Percentiles rank a stretch among this genome's conserved stretches.
These are phyloP conservation scores for Fusarium verrucosum DNA, from an alignment of 2,329 filamentous ascomycete genomes.

Conservation along the genomic window DNA sequence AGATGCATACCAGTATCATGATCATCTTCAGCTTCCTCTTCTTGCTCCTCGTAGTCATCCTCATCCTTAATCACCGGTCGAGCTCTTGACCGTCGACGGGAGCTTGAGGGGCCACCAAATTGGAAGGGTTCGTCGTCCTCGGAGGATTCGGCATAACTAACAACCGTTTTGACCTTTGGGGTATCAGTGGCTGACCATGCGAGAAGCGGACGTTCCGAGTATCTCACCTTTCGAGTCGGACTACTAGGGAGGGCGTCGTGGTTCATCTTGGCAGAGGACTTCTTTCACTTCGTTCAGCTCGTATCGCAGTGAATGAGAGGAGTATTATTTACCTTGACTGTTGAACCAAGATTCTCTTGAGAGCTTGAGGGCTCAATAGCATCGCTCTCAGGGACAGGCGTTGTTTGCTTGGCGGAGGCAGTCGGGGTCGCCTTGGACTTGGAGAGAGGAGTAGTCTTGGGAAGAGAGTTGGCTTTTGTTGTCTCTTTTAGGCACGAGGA, in stretches of 20 bases:
- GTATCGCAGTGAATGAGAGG: slow-evolving; percentile 7
- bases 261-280: slow-evolving; percentile 49
- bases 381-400: slow-evolving; percentile 85
- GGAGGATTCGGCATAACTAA: slow-evolving; percentile 88
- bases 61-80: slow-evolving; percentile 73
- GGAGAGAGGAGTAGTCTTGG: slow-evolving; percentile 56
- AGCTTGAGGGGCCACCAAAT: slow-evolving; percentile 52
- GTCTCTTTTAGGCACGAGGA: slow-evolving; percentile 54
- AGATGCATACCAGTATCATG: slow-evolving; percentile 65
- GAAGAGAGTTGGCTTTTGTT: slow-evolving; percentile 53
- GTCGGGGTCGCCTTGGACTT: slow-evolving; percentile 46
- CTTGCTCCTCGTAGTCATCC: slow-evolving; percentile 78
- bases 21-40: slow-evolving; percentile 68
- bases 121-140: slow-evolving; percentile 79
- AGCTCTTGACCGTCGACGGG: slow-evolving; percentile 53
- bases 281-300: slow-evolving; percentile 52
- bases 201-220: no score
- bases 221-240: slow-evolving; percentile 78
- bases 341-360: slow-evolving; percentile 67
- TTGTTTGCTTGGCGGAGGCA: slow-evolving; percentile 55
- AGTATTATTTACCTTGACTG: slow-evolving; percentile 31
- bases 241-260: slow-evolving; percentile 61
- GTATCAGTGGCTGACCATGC: not conserved
- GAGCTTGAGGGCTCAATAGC: slow-evolving; percentile 72
- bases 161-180: slow-evolving; percentile 60